Percentiles rank a stretch among this genome's conserved stretches.
These are phyloP conservation scores for Ceratocystis lukuohia DNA, from an alignment of 2,329 filamentous ascomycete genomes.

Conservation along the genomic window DNA sequence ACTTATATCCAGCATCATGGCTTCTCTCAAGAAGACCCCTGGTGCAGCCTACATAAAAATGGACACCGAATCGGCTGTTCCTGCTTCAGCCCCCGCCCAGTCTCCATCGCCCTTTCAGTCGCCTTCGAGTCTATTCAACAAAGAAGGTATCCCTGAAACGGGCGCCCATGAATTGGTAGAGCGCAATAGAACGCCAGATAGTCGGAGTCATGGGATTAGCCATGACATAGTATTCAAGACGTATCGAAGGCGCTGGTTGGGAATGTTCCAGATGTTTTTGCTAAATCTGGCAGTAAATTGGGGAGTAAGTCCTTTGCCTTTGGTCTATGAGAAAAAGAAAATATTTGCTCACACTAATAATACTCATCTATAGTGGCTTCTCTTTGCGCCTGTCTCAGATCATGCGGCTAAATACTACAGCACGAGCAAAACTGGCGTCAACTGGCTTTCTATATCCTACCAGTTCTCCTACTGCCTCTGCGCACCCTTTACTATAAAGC, in stretches of 20 bases:
- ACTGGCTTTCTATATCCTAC: conserved; percentile 85
- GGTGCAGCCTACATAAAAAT: conserved; percentile 14
- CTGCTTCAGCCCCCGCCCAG: neutral
- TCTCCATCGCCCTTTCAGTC: neutral
- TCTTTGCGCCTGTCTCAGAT: conserved; percentile 70
- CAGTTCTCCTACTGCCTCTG: conserved; percentile 68
- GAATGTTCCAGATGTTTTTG: conserved; percentile 66
- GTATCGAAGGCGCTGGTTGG: conserved; percentile 84
- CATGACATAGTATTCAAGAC: conserved; percentile 27
- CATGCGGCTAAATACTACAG: conserved; percentile 62
- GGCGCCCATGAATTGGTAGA: neutral
- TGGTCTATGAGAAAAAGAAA: neutral
- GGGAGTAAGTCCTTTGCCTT: conserved; percentile 54
- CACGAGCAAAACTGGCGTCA: conserved; percentile 63
- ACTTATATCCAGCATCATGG: neutral
- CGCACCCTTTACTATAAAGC: conserved; percentile 60
- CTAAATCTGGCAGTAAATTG: conserved; percentile 89
- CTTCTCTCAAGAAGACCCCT: neutral
- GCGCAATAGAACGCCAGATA: conserved; percentile 12
- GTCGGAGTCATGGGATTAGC: neutral
- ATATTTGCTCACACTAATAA: conserved; percentile 10
- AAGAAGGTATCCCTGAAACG: conserved; percentile 9
- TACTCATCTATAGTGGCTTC: conserved; percentile 57
- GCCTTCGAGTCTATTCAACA: neutral
- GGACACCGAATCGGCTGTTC: conserved; percentile 3